Conservation (phyloP, 768 basidiomycete genomes). For the Pleurotus platypus region DNA sequence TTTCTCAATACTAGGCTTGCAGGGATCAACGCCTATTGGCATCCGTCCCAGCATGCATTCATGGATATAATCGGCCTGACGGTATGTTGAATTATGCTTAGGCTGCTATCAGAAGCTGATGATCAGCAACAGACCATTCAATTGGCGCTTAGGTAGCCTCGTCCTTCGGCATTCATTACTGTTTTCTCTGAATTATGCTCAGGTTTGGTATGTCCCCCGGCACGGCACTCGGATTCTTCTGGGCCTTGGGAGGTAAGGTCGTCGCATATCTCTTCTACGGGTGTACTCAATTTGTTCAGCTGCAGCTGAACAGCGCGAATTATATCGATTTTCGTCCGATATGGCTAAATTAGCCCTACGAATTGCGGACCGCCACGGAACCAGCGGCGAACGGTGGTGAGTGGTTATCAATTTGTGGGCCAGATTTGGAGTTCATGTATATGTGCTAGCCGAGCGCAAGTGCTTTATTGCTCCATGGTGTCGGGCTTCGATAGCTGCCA, state of each 20-base stretch:
- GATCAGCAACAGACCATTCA: conserved; percentile 51
- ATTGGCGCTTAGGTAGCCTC: conserved; percentile 52
- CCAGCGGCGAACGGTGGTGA: conserved; percentile 65
- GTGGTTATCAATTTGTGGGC: conserved; percentile 7
- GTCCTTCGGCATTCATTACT: conserved; percentile 4
- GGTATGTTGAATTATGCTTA: conserved; percentile 30
- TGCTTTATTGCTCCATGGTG: conserved; percentile 59
- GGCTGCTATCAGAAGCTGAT: not conserved
- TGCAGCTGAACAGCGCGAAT: conserved; percentile 56
- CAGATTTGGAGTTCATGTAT: conserved; percentile 6
- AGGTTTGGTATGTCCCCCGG: conserved; percentile 70
- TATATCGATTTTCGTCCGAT: conserved; percentile 67
- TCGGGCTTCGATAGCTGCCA: conserved; percentile 68
- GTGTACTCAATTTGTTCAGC: conserved; percentile 24
- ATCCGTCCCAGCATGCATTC: conserved; percentile 48
- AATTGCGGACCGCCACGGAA: conserved; percentile 65
- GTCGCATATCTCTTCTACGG: not conserved
- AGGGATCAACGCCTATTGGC: conserved; percentile 76
- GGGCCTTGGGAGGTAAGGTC: conserved; percentile 56
- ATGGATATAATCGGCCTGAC: conserved; percentile 64
- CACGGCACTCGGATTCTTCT: conserved; percentile 70
- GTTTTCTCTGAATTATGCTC: not conserved
- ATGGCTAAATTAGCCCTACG: conserved; percentile 63
- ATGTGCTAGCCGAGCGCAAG: conserved; percentile 44
- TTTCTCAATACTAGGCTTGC: not conserved